Base-by-base conservation (phyloP, 495 filamentous ascomycete genomes). In the Pseudevernia furfuracea region DNA sequence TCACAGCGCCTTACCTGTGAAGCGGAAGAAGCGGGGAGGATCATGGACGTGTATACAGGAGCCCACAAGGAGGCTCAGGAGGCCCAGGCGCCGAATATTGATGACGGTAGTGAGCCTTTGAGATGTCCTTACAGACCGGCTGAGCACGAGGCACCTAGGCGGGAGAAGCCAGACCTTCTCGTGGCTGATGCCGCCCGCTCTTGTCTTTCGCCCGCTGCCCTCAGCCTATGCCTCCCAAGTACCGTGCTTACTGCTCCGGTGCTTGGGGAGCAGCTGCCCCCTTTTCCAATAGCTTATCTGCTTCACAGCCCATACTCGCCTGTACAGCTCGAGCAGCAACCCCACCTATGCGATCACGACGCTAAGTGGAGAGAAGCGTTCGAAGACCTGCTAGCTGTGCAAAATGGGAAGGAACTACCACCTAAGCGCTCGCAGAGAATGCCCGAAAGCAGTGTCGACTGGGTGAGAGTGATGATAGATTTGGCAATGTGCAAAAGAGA, bases 281-380 rank as follows among this genome's bases (percentile, higher is more conserved):
- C 61, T 17, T 38, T 77, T 74, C 76, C 78, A 0, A 64, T 81
- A 32, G 58, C 69, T 7, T 80, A 78, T 64, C 68, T 78, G 11
- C 68, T 76, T 64, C 75, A 76, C 53, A 79, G 76, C 66, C 78
- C 79, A 0, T 84, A 84, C 69, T 84, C 82, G 8, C 82, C 81
- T 19, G 68, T 83, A 9, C 71, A 77, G 49, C 69, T 84, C 2
- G 81, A 84, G 60, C 72, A 73, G 14, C 70, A 77, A 58, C 68
- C 74, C 19, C 64, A 71, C 14, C 68, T 70, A 55, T 67, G 68
- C 15, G 66, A 71, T 19, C 66, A 68, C n/a, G 62, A 59, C 55
- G 43, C 48, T 8, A 58, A 73, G 38, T 85, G 81, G 81, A 75
- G 80, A 21, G 76, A 79, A 58, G 83, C 83, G 0, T 84, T 84